These are phyloP conservation scores for Microdochium bolleyi DNA, from an alignment of 2,329 filamentous ascomycete species.

Conservation along the genomic window DNA sequence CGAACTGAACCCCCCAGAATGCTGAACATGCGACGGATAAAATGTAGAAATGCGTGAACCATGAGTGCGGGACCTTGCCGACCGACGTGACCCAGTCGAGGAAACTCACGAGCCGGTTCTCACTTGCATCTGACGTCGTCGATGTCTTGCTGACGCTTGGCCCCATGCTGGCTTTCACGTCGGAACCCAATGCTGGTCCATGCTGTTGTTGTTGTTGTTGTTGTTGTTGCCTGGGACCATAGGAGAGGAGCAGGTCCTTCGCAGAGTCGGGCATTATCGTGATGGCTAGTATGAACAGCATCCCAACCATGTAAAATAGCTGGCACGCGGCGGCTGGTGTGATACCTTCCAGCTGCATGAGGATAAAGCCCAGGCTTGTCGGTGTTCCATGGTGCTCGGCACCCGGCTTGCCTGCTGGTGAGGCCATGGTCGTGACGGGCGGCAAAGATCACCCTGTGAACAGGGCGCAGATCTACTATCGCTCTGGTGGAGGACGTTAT, in stretches of 20 bases:
- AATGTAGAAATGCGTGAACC: constrained; percentile 85
- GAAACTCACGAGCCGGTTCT: constrained; percentile 12
- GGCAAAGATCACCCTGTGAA: no score
- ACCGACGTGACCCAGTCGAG: constrained; percentile 26
- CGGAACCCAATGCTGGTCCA: not conserved
- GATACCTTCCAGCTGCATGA: not conserved
- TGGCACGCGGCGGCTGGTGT: not conserved
- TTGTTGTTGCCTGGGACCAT: not conserved
- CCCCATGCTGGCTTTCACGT: not conserved
- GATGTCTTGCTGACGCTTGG: not conserved
- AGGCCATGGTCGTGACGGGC: no score
- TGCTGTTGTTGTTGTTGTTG: not conserved
- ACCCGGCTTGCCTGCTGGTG: no score
- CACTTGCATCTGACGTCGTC: constrained; percentile 1
- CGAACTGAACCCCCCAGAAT: constrained; percentile 66
- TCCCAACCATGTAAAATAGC: not conserved
- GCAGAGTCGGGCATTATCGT: not conserved
- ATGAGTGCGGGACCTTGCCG: constrained; percentile 71
- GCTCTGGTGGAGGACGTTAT: no score
- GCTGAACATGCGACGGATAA: constrained; percentile 60
- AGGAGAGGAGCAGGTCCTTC: not conserved
- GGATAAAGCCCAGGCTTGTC: no score
- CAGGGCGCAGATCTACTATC: no score
- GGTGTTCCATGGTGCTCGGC: no score
- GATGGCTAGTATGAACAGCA: not conserved